Evolutionary conservation across 345 rosid species (phyloP), one percentile per base, ranked within the genome.

Genomic region (Murraya paniculata): DNA sequence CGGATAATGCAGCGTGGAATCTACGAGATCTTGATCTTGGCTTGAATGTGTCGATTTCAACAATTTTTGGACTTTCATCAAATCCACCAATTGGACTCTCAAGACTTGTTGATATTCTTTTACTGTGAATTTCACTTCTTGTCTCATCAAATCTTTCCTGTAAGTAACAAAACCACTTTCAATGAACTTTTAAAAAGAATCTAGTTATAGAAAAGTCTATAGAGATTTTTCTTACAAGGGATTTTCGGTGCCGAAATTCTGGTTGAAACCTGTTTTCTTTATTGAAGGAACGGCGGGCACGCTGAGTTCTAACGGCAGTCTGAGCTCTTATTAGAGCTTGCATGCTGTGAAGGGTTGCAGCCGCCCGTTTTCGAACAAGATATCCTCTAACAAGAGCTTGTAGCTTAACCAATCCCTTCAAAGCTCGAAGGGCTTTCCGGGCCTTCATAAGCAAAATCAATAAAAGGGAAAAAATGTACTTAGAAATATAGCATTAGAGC

Each of bases 351-450:
- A 93, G 85, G 69, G 93, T 90, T 24, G 90, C 91, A 16, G 87
- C 79, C 0, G 92, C 88, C 1, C 92, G 89, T 79, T 90, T 93
- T 68, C 98, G 86, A 19, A 89, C 98, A 13, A 93, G 84, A 81
- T 80, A 92, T 13, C 98, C 98, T 82, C 98, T 85, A 33, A 93
- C 92, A 9, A 90, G 78, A n/a, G 98, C 98, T 73, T 93, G 98
- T 36, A 93, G 67, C 86, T 90, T 90, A 67, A 92, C 98, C 77
- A 93, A 80, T 76, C 94, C 94, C 80, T 86, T 91, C 77, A 93
- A 80, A 3, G 97, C 98, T 85, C 98, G 80, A 73, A 86, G 86
- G 2, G 98, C 98, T 81, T 89, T 93, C 73, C 97, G 83, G 18
- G 98, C 90, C 98, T 93, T 45, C 50, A 27, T 1, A 28, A 28